phyloP scores from a whole-genome alignment of 495 filamentous ascomycete species.

The Penicillium bovifimosum region DNA sequence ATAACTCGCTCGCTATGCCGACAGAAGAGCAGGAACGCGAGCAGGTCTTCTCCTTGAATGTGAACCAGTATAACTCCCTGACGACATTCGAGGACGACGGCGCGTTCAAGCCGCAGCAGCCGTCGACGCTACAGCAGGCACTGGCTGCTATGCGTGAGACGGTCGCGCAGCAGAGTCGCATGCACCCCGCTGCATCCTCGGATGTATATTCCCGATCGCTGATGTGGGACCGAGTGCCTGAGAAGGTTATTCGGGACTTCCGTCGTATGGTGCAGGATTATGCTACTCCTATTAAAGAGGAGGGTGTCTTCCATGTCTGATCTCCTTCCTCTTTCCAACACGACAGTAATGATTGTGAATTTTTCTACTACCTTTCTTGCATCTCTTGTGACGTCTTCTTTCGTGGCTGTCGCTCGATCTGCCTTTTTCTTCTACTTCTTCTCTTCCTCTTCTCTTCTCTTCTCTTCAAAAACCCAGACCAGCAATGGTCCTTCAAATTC shows the following conservation, averaged over 20 bases:
- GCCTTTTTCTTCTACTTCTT: background rate
- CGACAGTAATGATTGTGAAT: conserved; percentile 1
- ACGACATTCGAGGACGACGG: conserved; percentile 50
- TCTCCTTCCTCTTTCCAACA: conserved; percentile 5
- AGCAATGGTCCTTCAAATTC: conserved; percentile 8
- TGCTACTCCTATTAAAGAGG: conserved; percentile 33
- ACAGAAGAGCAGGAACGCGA: conserved; percentile 84
- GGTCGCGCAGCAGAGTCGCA: conserved; percentile 36
- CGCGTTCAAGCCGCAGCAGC: conserved; percentile 41
- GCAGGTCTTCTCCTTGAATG: conserved; percentile 78
- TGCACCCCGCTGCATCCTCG: conserved; percentile 29
- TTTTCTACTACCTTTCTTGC: conserved; percentile 8
- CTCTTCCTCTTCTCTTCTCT: background rate
- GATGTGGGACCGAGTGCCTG: conserved; percentile 89
- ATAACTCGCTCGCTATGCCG: conserved; percentile 66
- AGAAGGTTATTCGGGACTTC: conserved; percentile 89
- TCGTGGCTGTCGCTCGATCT: background rate
- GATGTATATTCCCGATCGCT: conserved; percentile 91
- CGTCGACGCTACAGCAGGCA: conserved; percentile 71
- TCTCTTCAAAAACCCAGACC: conserved; percentile 2
- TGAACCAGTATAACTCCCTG: conserved; percentile 85
- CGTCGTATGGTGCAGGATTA: conserved; percentile 73
- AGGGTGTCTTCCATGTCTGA: conserved; percentile 19
- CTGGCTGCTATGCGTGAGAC: conserved; percentile 74
- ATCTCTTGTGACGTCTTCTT: conserved; percentile 2